Percentiles rank a stretch among this genome's conserved stretches.
These are phyloP conservation scores for Pseudogymnoascus sp. DNA, from an alignment of 2,329 filamentous ascomycete species.

Conservation along the genomic window DNA sequence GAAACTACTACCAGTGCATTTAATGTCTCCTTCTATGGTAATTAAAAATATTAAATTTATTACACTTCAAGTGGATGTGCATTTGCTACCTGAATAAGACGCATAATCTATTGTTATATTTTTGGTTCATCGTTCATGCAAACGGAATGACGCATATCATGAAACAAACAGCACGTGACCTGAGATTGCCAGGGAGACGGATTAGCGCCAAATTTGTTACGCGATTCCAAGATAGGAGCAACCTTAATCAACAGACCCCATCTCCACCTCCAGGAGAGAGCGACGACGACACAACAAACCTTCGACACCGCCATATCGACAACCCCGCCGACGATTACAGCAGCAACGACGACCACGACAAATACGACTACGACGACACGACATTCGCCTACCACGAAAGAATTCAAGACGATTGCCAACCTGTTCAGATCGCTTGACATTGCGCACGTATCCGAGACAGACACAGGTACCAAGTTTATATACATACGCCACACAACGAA, in stretches of 20 bases:
- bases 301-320: conserved; percentile 8
- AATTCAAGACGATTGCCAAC: neutral
- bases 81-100: neutral
- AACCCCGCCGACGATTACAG: neutral
- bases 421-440: neutral
- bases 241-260: conserved; percentile 7
- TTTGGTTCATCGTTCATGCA: neutral
- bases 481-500: neutral
- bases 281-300: conserved; percentile 8
- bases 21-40: neutral
- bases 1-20: neutral
- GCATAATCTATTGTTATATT: neutral
- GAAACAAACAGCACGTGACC: neutral
- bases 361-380: conserved; percentile 4
- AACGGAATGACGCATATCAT: neutral
- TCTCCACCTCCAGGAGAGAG: conserved; percentile 2
- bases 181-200: conserved; percentile 7
- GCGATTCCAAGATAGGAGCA: conserved; percentile 9
- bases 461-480: neutral
- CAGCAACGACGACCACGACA: conserved; percentile 7
- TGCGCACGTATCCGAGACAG: conserved; percentile 7
- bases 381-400: neutral
- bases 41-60: neutral
- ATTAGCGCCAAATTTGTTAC: conserved; percentile 7
- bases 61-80: neutral